These are phyloP conservation scores for Epichloe gansuensis DNA, from an alignment of 2,329 filamentous ascomycete genomes.

Conservation along the genomic window DNA sequence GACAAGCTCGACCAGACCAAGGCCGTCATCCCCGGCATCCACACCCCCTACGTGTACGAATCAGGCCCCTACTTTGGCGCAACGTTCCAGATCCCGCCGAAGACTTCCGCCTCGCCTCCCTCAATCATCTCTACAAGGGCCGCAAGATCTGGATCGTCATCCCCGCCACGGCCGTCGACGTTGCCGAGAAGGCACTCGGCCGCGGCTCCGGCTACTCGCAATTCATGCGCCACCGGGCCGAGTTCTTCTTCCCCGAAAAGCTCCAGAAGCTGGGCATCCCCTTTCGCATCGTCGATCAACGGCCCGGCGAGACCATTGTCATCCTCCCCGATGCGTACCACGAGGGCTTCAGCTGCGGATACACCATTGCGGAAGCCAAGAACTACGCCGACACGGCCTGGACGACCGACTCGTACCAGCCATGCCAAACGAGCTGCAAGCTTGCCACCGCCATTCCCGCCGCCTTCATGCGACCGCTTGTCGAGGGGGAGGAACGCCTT, in stretches of 20 bases:
- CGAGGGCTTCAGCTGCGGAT: conserved; percentile 28
- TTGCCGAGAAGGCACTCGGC: conserved; percentile 22
- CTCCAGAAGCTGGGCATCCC: conserved; percentile 26
- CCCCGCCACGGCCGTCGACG: conserved; percentile 22
- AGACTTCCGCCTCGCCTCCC: conserved; percentile 25
- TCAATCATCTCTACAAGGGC: conserved; percentile 27
- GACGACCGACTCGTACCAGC: conserved; percentile 22
- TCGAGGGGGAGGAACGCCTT: conserved; percentile 19
- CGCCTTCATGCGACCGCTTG: conserved; percentile 19
- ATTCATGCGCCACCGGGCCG: conserved; percentile 28
- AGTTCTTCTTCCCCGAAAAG: conserved; percentile 28
- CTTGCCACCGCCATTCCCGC: conserved; percentile 24
- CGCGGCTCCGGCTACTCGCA: conserved; percentile 23
- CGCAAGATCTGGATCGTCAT: conserved; percentile 29
- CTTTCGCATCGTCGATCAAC: conserved; percentile 24
- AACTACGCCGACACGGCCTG: conserved; percentile 26
- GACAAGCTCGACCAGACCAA: conserved; percentile 24
- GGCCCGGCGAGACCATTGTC: conserved; percentile 27
- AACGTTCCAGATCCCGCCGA: conserved; percentile 28
- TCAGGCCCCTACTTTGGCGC: conserved; percentile 25
- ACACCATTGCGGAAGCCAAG: conserved; percentile 27
- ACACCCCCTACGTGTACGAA: conserved; percentile 29
- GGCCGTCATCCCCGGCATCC: conserved; percentile 26
- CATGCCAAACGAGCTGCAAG: conserved; percentile 20
- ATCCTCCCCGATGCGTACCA: conserved; percentile 28